Base-by-base conservation (phyloP, 1,139 yeast genomes). In the Oligophagozyma castellii region DNA sequence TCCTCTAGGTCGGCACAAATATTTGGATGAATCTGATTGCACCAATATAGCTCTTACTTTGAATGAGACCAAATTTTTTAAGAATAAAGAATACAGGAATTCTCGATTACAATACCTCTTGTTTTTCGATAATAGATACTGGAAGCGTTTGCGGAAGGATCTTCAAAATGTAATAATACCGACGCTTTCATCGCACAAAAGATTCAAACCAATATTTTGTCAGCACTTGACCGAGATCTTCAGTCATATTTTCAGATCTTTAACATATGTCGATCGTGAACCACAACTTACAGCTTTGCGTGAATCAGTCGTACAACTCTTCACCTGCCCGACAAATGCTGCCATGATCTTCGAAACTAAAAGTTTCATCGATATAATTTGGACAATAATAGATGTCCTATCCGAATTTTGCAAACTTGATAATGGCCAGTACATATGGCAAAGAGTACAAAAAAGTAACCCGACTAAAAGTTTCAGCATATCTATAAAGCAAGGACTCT, bases 401-500 rank as follows among this genome's bases (percentile, higher is more conserved):
- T 65, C 63, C 32, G 59, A 61, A 15, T 53, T 52, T 35, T 43
- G 53, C 8, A 47, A 43, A 23, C 26, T 40, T n/a, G 65, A 65
- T 23, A 22, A 58, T 61, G 25, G 63, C 58, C 48, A 54, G 48
- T 29, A 67, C 67, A 46, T 52, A 53, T 83, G 52, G 75, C 77
- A 43, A 74, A 77, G 48, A 23, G 53, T 51, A 6, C 52, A 46
- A 27, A 42, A 48, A 57, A 89, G 43, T 58, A 84, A 43, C 71
- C 86, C 75, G 69, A 83, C 38, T 77, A 80, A 53, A 59, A 80
- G 27, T 70, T 83, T 48, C 67, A 75, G 44, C 84, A 81, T 55
- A 54, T 80, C 53, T 2, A 48, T 83, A 48, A 66, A 63, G 35
- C 66, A 95, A 35, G 84, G 79, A 2, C 45, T 70, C 8, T 58